Evolutionary conservation across 2,329 filamentous ascomycete species (phyloP), one percentile per base, ranked within the genome.

Genomic region (Fusarium irregulare): DNA sequence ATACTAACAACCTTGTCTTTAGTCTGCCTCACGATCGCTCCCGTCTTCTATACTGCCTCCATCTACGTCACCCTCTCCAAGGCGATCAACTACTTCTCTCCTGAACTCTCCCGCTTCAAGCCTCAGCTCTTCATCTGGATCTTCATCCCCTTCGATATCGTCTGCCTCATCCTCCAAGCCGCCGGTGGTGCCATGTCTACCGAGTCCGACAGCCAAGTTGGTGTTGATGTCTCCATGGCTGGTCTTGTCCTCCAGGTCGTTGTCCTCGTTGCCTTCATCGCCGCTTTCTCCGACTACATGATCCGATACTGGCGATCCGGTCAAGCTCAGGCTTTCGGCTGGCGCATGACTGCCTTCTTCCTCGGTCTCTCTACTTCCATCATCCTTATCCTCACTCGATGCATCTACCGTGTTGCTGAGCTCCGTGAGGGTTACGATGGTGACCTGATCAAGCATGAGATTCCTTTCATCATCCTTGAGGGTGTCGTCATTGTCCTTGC

Each of bases 381-480:
- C 32, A 48, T 90, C 9, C 82, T 87, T 47, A 88, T 92, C 73
- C 84, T 92, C 48, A 83, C 86, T 25, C 83, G 91, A 46, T 91
- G 87, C 72, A 83, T 86, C 54, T 92, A 88, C 77, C 86, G 91
- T 63, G 87, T 91, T 37, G 87, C 86, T 7, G 91, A 93, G 82
- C 80, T 93, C 56, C 85, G 84, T 65, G 84, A 89, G 34, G 90
- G 90, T 6, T 92, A 89, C 81, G 42, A 74, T 25, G 88, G 88
- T 2, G 75, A 80, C 2, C 77, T 91, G 66, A 87, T 91, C 57
- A 78, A 77, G 59, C 79, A 88, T 41, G 81, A 89, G 78, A 71
- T 76, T 1, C 78, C 84, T 7, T 88, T 89, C 66, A 86, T 88
- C 65, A 80, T 79, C 1, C 78, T 89, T 5, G 87, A 89, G 80